Percentiles rank a stretch among this genome's conserved stretches.
Evolutionary conservation across 768 basidiomycete species (phyloP).

Genomic region (Lactarius pseudohatsudake): DNA sequence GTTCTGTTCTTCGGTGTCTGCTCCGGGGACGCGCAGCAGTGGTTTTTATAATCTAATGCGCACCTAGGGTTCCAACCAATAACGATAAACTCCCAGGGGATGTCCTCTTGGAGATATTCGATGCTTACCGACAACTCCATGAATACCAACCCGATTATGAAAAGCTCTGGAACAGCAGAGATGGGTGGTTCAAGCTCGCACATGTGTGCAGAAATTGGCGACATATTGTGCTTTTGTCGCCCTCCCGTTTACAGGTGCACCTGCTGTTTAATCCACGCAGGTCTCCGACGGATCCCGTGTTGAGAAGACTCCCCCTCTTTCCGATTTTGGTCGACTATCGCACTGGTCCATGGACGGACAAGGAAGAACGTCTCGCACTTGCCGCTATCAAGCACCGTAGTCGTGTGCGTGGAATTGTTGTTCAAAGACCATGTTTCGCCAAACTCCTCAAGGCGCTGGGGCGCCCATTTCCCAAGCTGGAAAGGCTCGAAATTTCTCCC

Average conservation of each 20-base stretch:
- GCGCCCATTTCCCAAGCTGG: neutral
- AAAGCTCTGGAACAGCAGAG: neutral
- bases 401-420: constrained; percentile 2
- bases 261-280: neutral
- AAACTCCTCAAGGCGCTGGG: neutral
- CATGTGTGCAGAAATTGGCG: constrained; percentile 19
- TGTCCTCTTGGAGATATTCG: constrained; percentile 14
- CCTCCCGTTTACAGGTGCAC: constrained; percentile 1
- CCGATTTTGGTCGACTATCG: constrained; percentile 8
- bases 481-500: constrained; percentile 4
- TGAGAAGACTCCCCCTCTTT: neutral
- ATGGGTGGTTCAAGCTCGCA: constrained; percentile 5
- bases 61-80: neutral
- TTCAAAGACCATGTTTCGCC: neutral
- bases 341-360: neutral
- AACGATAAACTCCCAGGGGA: neutral
- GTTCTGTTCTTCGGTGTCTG: neutral
- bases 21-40: neutral
- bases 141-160: neutral
- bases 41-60: neutral
- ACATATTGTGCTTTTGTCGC: neutral
- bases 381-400: neutral
- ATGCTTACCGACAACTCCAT: neutral
- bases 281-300: neutral
- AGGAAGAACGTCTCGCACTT: neutral